Evolutionary conservation across 345 rosid species (phyloP).

Genomic region (Crucihimalaya himalaica): DNA sequence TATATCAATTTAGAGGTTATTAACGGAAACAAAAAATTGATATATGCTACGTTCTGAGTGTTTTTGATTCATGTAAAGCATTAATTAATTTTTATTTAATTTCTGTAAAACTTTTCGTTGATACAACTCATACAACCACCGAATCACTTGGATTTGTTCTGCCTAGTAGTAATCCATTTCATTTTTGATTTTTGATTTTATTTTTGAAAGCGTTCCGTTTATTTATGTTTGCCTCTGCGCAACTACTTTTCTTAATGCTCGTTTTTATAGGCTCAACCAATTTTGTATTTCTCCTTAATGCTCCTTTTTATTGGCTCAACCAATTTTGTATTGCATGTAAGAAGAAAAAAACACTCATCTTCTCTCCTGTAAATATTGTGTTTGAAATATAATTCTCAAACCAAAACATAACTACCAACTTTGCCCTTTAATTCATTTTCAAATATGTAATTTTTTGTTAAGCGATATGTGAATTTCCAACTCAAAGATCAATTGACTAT

Average conservation of each 20-base stretch:
- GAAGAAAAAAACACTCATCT: background rate
- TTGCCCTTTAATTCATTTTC: background rate
- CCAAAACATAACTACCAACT: background rate
- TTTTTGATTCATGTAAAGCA: constrained; percentile 25
- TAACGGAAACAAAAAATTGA: constrained; percentile 1
- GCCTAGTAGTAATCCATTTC: background rate
- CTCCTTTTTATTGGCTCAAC: background rate
- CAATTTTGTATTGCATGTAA: background rate
- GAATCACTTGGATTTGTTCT: background rate
- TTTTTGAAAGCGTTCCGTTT: background rate
- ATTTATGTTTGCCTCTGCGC: background rate
- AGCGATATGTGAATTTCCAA: background rate
- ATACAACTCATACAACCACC: constrained; percentile 3
- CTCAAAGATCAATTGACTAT: background rate
- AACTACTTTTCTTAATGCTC: background rate
- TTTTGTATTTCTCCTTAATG: background rate
- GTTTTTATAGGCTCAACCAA: background rate
- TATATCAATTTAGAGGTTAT: constrained; percentile 3
- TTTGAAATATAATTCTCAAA: too few species aligned
- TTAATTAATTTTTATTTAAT: background rate
- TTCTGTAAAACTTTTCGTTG: constrained; percentile 6
- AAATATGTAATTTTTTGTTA: background rate
- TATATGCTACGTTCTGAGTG: constrained; percentile 18
- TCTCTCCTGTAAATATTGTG: background rate
- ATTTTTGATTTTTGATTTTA: too few species aligned